phyloP scores from a whole-genome alignment of 176 grass and related monocot genomes.

The Themeda triandra region DNA sequence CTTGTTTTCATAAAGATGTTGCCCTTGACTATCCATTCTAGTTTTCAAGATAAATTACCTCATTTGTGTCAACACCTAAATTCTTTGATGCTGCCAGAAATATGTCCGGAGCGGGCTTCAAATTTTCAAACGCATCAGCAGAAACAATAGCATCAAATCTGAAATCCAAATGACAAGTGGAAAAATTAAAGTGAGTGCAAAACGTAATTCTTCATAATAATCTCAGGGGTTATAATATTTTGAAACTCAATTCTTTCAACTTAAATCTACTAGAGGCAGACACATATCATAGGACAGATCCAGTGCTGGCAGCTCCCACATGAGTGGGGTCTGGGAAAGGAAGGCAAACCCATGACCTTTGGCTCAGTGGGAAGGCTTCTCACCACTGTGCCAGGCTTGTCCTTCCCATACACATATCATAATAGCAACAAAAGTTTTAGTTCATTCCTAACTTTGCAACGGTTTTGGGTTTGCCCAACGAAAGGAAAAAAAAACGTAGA shows the following conservation, averaged over 20 bases:
- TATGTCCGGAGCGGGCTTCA: constrained; percentile 97
- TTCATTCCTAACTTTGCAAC: neutral
- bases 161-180: constrained; percentile 32
- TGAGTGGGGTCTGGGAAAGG: no score
- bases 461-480: neutral
- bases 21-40: neutral
- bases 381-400: no score
- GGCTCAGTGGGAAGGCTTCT: no score
- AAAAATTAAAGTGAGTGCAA: neutral
- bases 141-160: constrained; percentile 97
- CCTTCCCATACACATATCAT: neutral
- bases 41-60: constrained; percentile 59
- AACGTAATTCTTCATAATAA: constrained; percentile 9
- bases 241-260: constrained; percentile 5
- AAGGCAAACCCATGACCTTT: no score
- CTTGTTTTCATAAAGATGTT: neutral
- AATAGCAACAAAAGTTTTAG: neutral
- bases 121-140: constrained; percentile 92
- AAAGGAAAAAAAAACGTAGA: neutral
- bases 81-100: constrained; percentile 88
- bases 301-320: no score
- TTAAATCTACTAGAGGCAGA: neutral
- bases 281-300: neutral
- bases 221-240: neutral
- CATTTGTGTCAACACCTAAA: constrained; percentile 45